phyloP scores from a whole-genome alignment of 192 early-diverging fungal genomes.

The Backusella australiensis region DNA sequence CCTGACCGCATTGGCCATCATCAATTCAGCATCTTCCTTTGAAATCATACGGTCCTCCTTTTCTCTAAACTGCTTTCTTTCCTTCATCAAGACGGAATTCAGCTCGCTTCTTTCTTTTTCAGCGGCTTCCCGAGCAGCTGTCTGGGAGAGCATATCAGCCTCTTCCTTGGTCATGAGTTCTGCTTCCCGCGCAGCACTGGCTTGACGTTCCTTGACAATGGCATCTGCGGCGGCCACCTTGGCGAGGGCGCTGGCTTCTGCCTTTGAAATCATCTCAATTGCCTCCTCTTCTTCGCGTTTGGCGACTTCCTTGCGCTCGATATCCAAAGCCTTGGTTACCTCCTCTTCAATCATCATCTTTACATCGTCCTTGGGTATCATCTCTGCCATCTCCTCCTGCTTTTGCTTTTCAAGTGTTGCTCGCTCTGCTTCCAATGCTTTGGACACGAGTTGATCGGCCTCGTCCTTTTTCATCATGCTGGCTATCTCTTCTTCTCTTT shows the following conservation, averaged over 20 bases:
- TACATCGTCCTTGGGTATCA: conserved; percentile 3
- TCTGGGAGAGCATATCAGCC: not conserved
- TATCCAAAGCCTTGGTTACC: not conserved
- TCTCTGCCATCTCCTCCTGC: not conserved
- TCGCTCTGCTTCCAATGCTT: not conserved
- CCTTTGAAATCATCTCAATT: conserved; percentile 21
- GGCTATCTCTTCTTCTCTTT: not conserved
- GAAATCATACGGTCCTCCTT: conserved; percentile 3
- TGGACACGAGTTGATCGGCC: not conserved
- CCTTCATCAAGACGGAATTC: not conserved
- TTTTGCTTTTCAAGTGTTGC: not conserved
- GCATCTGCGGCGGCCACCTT: conserved; percentile 31
- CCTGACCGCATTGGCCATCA: not conserved
- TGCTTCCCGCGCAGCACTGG: conserved; percentile 1
- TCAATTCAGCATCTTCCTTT: not conserved
- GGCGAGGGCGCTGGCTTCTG: conserved; percentile 30
- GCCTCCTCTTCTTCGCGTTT: not conserved
- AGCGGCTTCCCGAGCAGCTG: conserved; percentile 3
- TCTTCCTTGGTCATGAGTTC: conserved; percentile 10
- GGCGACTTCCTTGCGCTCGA: not conserved
- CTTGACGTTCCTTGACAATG: conserved; percentile 24
- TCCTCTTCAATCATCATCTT: not conserved
- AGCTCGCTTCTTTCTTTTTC: conserved; percentile 2
- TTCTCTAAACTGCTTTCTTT: conserved; percentile 6
- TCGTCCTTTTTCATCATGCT: not conserved